phyloP scores from a whole-genome alignment of 768 basidiomycete genomes.

The Calocybe cyanea region DNA sequence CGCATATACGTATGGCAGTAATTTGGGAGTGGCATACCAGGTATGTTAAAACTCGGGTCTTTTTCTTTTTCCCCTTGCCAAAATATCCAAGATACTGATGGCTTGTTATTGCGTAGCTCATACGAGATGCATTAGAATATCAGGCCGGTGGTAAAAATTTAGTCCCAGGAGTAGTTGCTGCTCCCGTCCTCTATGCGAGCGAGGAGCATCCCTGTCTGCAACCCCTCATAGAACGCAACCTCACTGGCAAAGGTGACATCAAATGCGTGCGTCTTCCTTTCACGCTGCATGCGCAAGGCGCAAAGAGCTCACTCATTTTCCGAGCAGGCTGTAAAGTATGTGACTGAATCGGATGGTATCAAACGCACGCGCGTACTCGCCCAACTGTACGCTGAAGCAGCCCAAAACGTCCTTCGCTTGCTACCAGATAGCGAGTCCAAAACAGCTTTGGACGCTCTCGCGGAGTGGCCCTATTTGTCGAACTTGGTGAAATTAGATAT shows the following conservation, averaged over 20 bases:
- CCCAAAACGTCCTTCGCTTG: constrained; percentile 59
- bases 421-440: constrained; percentile 83
- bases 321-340: constrained; percentile 60
- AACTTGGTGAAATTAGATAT: constrained; percentile 29
- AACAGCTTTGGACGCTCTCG: constrained; percentile 68
- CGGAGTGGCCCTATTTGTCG: constrained; percentile 64
- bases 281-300: not conserved
- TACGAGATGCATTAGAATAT: constrained; percentile 81
- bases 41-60: no score
- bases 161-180: constrained; percentile 53
- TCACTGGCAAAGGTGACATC: constrained; percentile 73
- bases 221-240: constrained; percentile 75
- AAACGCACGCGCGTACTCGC: constrained; percentile 80
- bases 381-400: constrained; percentile 67
- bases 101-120: constrained; percentile 46
- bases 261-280: constrained; percentile 53
- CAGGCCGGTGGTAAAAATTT: constrained; percentile 36
- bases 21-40: constrained; percentile 79
- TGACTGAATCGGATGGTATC: constrained; percentile 68
- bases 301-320: no score
- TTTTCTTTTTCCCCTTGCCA: constrained; percentile 3
- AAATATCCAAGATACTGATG: constrained; percentile 5
- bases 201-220: constrained; percentile 78
- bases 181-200: constrained; percentile 81
- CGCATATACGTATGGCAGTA: constrained; percentile 88